Evolutionary conservation across 768 basidiomycete genomes (phyloP), one percentile per base, ranked within the genome.

Genomic region (Arthromyces matolae): DNA sequence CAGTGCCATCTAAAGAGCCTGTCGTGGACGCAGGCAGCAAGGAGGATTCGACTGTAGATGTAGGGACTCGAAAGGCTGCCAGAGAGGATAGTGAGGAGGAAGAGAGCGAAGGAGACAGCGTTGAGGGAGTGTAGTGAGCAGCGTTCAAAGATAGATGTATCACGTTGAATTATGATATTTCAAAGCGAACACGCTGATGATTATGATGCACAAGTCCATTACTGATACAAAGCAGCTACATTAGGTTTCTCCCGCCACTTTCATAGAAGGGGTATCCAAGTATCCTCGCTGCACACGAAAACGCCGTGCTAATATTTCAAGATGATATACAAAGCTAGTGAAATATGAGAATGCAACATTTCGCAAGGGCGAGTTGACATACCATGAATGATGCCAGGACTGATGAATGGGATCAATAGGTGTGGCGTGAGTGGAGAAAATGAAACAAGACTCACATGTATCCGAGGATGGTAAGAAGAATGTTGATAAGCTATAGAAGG

Each of bases 301-400:
- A 39, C 23, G 32, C 5, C 9, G 29, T 34, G 34, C 68, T 71
- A 88, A 53, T 86, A 84, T 64, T 89, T 90, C 51, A 88, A 64
- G 55, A 90, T 89, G 61, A 91, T 87, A 68, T 89, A 91, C 10
- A 91, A 62, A 13, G 89, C 88, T 87, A 54, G 29, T 44, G 36
- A 46, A 31, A 62, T 37, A 63, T 34, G 37, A 58, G 44, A 36
- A 27, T n/a, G 16, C 43, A 35, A 31, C 1, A 19, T 28, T 10
- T 7, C n/a, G 34, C 4, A 24, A 13, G 22, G 40, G 10, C 8
- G 16, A 9, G 18, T 8, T 20, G 24, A 50, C 70, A 39, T 60
- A 73, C 76, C 86, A 58, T 91, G 87, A 51, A 89, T 80, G 64
- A 90, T 78, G 56, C 89, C 89, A 23, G 89, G 89, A 57, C 84